A percentile compares a stretch with the other conserved stretches of the same genome.
Conservation (phyloP, 106 monocot genomes). For the Gastrodia elata region DNA sequence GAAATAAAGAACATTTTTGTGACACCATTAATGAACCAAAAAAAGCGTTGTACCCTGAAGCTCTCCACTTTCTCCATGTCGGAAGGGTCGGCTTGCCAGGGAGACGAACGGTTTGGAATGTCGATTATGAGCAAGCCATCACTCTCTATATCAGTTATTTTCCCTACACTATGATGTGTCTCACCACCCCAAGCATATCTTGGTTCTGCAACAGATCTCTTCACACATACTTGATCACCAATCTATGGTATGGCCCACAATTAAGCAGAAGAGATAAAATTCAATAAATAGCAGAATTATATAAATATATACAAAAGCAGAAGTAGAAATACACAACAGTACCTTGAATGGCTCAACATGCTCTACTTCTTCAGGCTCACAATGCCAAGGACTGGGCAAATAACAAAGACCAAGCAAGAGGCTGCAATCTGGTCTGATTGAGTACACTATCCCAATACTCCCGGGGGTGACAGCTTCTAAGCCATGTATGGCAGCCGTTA, state of each 20-base stretch:
- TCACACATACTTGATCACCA: constrained; percentile 94
- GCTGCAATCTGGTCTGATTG: constrained; percentile 92
- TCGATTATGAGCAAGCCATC: constrained; percentile 80
- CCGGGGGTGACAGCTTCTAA: constrained; percentile 86
- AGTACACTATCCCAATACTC: constrained; percentile 83
- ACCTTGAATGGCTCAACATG: constrained; percentile 95
- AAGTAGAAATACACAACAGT: constrained; percentile 2
- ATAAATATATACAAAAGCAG: neutral
- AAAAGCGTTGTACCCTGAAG: constrained; percentile 51
- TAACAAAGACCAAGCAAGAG: constrained; percentile 85
- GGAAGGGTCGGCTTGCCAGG: constrained; percentile 99
- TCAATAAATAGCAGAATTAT: neutral
- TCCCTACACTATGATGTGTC: constrained; percentile 98
- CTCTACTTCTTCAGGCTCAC: constrained; percentile 99
- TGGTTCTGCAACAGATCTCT: constrained; percentile 96
- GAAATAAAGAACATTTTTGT: neutral
- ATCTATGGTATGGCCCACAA: constrained; percentile 55
- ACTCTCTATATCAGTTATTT: constrained; percentile 83
- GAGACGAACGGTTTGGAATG: constrained; percentile 59
- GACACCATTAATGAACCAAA: neutral
- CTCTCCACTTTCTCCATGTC: constrained; percentile 98
- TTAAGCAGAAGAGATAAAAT: neutral
- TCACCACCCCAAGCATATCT: constrained; percentile 98
- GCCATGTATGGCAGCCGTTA: constrained; percentile 86
- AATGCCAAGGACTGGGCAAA: constrained; percentile 81